phyloP scores from a whole-genome alignment of 164 flowering plant genomes.

The Brasenia schreberi region DNA sequence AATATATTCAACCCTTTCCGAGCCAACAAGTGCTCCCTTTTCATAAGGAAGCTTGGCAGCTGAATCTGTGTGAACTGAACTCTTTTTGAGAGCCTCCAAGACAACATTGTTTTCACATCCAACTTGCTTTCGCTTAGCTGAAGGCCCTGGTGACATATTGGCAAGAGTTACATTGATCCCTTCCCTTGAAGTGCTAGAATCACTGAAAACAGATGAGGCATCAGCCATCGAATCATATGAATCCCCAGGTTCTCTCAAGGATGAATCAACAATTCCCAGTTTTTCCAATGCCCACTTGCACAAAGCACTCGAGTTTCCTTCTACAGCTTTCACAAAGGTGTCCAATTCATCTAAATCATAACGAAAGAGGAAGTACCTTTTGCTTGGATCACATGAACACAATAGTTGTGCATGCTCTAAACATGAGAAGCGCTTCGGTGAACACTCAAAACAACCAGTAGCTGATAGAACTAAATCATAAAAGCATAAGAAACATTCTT shows the following conservation, averaged over 20 bases:
- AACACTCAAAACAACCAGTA: constrained; percentile 46
- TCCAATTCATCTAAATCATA: constrained; percentile 37
- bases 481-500: constrained; percentile 69
- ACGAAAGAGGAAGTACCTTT: constrained; percentile 36
- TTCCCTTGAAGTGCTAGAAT: too few relatives aligned
- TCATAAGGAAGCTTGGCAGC: too few relatives aligned
- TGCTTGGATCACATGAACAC: constrained; percentile 40
- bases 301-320: constrained; percentile 34
- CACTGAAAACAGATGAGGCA: too few relatives aligned
- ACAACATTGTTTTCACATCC: too few relatives aligned
- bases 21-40: too few relatives aligned
- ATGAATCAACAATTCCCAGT: constrained; percentile 5
- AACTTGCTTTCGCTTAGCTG: too few relatives aligned
- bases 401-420: constrained; percentile 46
- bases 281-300: constrained; percentile 27
- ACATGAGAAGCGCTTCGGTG: constrained; percentile 60
- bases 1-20: too few relatives aligned
- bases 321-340: constrained; percentile 50
- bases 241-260: not conserved
- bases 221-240: not conserved
- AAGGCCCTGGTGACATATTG: too few relatives aligned
- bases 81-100: too few relatives aligned
- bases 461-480: constrained; percentile 75
- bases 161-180: too few relatives aligned
- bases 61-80: too few relatives aligned